These are phyloP conservation scores for Biscogniauxia mediterranea DNA, from an alignment of 2,329 filamentous ascomycete genomes.

Conservation along the genomic window DNA sequence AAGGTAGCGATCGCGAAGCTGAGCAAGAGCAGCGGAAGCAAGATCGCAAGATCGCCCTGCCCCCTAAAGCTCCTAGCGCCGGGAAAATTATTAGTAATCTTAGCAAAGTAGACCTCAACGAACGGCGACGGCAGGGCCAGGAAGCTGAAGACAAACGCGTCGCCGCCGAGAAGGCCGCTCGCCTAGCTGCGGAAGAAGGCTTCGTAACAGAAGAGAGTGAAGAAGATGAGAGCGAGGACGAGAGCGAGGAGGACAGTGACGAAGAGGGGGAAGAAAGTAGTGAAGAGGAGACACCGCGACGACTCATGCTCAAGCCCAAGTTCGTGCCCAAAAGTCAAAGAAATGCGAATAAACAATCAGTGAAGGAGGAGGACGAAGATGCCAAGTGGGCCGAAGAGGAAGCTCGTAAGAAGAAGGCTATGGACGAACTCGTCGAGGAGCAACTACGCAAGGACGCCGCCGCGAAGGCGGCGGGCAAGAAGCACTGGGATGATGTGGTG, in stretches of 20 bases:
- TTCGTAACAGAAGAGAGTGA: constrained; percentile 57
- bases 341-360: constrained; percentile 22
- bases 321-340: constrained; percentile 62
- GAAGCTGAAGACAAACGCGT: constrained; percentile 46
- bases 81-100: constrained; percentile 54
- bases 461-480: constrained; percentile 71
- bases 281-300: constrained; percentile 57
- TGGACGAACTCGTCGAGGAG: constrained; percentile 80
- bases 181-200: constrained; percentile 56
- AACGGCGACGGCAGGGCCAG: constrained; percentile 44
- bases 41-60: constrained; percentile 45
- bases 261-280: constrained; percentile 45
- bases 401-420: constrained; percentile 65
- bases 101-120: constrained; percentile 51
- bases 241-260: constrained; percentile 36
- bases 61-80: constrained; percentile 56
- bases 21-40: constrained; percentile 27
- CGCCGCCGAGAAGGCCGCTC: constrained; percentile 50
- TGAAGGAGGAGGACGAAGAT: constrained; percentile 19
- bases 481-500: constrained; percentile 80
- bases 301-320: constrained; percentile 61
- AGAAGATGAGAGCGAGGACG: constrained; percentile 34
- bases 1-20: constrained; percentile 42
- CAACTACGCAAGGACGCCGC: constrained; percentile 81
- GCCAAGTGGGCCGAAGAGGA: constrained; percentile 34